phyloP scores from a whole-genome alignment of 192 early-diverging fungal genomes.

The Backusella liffmaniae region DNA sequence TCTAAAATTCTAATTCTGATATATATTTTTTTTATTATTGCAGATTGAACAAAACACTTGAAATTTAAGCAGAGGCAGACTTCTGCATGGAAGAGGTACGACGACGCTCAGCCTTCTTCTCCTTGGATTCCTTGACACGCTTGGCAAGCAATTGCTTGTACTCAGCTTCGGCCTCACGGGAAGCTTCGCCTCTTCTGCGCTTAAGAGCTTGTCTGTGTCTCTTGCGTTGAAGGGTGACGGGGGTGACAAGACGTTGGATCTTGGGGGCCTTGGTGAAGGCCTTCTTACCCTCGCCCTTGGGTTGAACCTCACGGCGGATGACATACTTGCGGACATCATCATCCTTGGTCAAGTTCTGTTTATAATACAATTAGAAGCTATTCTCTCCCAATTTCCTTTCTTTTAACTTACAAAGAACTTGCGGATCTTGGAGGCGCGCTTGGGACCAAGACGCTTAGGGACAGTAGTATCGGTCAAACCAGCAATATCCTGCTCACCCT shows the following conservation, averaged over 20 bases:
- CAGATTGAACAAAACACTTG: not conserved
- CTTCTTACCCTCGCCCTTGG: constrained; percentile 90
- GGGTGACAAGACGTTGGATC: constrained; percentile 99
- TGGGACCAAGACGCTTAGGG: constrained; percentile 98
- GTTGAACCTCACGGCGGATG: constrained; percentile 93
- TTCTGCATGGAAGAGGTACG: constrained; percentile 66
- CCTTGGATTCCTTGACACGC: constrained; percentile 95
- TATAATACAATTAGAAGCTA: not conserved
- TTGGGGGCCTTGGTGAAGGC: constrained; percentile 92
- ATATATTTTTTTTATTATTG: not conserved
- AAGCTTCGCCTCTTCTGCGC: constrained; percentile 76
- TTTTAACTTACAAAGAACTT: constrained; percentile 86
- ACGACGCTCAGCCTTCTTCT: constrained; percentile 76
- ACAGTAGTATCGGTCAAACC: constrained; percentile 90
- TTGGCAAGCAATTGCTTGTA: constrained; percentile 87
- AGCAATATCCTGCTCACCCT: constrained; percentile 94
- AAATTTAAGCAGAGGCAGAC: constrained; percentile 44
- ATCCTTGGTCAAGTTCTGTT: constrained; percentile 85
- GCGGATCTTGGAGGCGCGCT: constrained; percentile 98
- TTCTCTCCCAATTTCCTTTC: not conserved
- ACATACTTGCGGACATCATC: constrained; percentile 99
- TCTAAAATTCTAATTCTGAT: too few species aligned
- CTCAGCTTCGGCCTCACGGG: constrained; percentile 77
- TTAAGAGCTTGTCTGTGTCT: constrained; percentile 86
- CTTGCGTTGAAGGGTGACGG: constrained; percentile 95